phyloP scores from a whole-genome alignment of 2,329 filamentous ascomycete species.

The Didymella pomorum region DNA sequence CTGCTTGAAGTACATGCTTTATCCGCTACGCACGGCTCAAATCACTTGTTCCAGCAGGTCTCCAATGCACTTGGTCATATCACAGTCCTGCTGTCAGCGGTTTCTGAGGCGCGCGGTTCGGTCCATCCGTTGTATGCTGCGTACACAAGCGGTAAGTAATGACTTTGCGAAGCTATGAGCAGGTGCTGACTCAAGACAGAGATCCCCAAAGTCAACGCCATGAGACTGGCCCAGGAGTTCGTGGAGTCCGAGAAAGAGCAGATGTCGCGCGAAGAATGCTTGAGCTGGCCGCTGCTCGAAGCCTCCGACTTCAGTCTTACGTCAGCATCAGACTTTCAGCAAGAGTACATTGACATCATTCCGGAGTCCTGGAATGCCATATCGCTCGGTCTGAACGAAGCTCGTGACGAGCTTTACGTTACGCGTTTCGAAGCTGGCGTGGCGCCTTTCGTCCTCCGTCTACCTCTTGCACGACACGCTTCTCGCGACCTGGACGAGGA shows the following conservation, averaged over 20 bases:
- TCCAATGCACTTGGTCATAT: conserved; percentile 48
- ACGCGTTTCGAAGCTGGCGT: conserved; percentile 81
- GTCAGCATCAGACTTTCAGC: conserved; percentile 67
- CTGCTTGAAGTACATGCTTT: conserved; percentile 69
- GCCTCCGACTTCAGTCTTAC: conserved; percentile 48
- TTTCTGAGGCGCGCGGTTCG: conserved; percentile 41
- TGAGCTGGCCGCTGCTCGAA: conserved; percentile 53
- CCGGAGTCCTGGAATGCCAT: conserved; percentile 84
- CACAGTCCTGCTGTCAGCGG: conserved; percentile 52
- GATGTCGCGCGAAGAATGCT: conserved; percentile 44
- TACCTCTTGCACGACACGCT: conserved; percentile 84
- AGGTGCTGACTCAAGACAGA: conserved; percentile 57
- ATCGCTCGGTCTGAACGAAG: conserved; percentile 84
- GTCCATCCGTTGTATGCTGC: conserved; percentile 53
- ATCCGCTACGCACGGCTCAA: conserved; percentile 63
- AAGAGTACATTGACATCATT: conserved; percentile 84
- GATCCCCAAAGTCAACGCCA: conserved; percentile 72
- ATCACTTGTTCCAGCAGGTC: conserved; percentile 62
- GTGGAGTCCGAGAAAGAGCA: conserved; percentile 58
- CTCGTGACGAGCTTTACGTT: conserved; percentile 83
- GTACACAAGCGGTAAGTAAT: conserved; percentile 47
- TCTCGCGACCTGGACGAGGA: conserved; percentile 82
- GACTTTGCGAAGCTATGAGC: not conserved
- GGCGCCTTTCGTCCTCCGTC: conserved; percentile 82
- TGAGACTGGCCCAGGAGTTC: conserved; percentile 70